phyloP scores from a whole-genome alignment of 352 stramenopile species.

The Aphanomyces euteiches region DNA sequence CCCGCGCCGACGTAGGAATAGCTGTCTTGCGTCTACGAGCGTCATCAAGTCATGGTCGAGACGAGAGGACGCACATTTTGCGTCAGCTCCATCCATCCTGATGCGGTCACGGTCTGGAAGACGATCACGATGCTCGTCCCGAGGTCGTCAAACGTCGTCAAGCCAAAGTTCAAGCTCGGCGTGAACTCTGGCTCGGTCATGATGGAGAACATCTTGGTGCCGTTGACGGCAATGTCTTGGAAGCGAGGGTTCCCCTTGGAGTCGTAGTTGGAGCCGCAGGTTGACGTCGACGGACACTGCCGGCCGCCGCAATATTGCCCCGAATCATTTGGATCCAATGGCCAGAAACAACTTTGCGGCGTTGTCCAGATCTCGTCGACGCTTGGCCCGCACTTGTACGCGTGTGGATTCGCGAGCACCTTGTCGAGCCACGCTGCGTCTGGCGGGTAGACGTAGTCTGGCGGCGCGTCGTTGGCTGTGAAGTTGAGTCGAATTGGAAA shows the following conservation, averaged over 20 bases:
- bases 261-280: conserved; percentile 70
- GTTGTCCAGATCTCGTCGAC: conserved; percentile 51
- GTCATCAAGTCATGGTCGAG: not conserved
- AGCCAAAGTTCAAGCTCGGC: conserved; percentile 77
- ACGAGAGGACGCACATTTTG: conserved; percentile 64
- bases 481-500: conserved; percentile 52
- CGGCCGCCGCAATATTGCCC: conserved; percentile 50
- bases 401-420: conserved; percentile 39
- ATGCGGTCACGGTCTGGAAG: conserved; percentile 91
- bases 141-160: conserved; percentile 92
- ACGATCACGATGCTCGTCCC: conserved; percentile 86
- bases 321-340: conserved; percentile 75
- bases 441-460: conserved; percentile 40
- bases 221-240: conserved; percentile 42
- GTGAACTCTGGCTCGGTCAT: conserved; percentile 45
- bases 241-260: conserved; percentile 67
- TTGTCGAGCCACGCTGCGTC: conserved; percentile 39
- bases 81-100: conserved; percentile 92
- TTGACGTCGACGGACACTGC: conserved; percentile 38
- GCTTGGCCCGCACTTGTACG: conserved; percentile 41
- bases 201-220: conserved; percentile 29
- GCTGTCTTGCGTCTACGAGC: conserved; percentile 37
- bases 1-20: conserved; percentile 52
- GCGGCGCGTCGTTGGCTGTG: conserved; percentile 30
- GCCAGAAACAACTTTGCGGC: conserved; percentile 88